Percentiles rank a stretch among this genome's conserved stretches.
phyloP scores from a whole-genome alignment of 768 basidiomycete species.

The Mycena filopes region DNA sequence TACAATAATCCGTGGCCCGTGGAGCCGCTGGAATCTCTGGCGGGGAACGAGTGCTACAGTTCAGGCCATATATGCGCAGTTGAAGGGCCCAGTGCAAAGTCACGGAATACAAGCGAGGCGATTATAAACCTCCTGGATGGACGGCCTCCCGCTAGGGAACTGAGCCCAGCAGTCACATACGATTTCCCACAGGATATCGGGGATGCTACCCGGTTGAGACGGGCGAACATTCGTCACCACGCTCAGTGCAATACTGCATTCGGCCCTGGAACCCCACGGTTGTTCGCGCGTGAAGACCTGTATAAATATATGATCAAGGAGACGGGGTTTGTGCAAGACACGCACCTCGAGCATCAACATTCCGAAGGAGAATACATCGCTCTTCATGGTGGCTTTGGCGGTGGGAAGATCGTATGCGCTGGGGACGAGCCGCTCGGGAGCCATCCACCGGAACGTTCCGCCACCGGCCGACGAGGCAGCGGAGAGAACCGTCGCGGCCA shows the following conservation, averaged over 20 bases:
- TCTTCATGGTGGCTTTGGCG: conserved; percentile 37
- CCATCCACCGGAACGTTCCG: conserved; percentile 45
- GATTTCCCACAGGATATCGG: conserved; percentile 8
- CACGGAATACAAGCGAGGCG: conserved; percentile 10
- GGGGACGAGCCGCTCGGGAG: conserved; percentile 39
- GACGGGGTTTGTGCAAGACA: not conserved
- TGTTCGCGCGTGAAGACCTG: conserved; percentile 10
- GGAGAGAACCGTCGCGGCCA: conserved; percentile 5
- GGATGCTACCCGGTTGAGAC: not conserved
- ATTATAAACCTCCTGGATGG: conserved; percentile 13
- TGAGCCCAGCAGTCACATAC: conserved; percentile 13
- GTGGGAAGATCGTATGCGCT: conserved; percentile 19
- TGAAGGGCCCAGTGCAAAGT: conserved; percentile 3
- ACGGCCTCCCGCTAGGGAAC: not conserved
- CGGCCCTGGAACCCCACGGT: not conserved
- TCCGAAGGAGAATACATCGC: conserved; percentile 44
- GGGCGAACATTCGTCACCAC: conserved; percentile 3
- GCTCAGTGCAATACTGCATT: not conserved
- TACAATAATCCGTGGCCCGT: no score
- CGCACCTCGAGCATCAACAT: conserved; percentile 37
- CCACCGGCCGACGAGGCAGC: conserved; percentile 25
- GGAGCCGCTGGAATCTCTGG: no score
- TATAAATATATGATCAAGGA: no score
- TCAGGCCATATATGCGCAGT: no score
- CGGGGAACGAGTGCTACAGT: no score